phyloP scores from a whole-genome alignment of 495 filamentous ascomycete species.

The Aspergillus bridgeri region DNA sequence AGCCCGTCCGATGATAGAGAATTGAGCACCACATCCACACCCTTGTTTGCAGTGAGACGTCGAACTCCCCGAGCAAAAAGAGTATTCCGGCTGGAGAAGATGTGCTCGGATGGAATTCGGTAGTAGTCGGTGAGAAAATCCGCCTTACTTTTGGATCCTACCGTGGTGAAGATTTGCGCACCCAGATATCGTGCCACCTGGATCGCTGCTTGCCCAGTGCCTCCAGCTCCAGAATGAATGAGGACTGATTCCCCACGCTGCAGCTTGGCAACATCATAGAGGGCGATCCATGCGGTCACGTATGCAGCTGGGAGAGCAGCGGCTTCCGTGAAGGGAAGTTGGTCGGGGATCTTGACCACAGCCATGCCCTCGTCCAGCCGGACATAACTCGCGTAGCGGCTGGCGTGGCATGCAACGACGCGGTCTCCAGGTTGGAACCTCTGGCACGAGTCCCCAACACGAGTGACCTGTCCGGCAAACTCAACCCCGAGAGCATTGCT shows the following conservation, averaged over 20 bases:
- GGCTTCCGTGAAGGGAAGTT: conserved; percentile 18
- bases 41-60: conserved; percentile 45
- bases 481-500: conserved; percentile 35
- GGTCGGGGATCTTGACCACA: conserved; percentile 17
- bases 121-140: conserved; percentile 51
- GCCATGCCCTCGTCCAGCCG: conserved; percentile 12
- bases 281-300: conserved; percentile 55
- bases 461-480: conserved; percentile 41
- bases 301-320: conserved; percentile 37
- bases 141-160: conserved; percentile 56
- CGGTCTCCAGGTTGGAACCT: conserved; percentile 40
- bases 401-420: conserved; percentile 14
- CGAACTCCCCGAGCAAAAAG: conserved; percentile 49
- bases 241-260: conserved; percentile 26
- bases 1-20: conserved; percentile 46
- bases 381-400: conserved; percentile 1
- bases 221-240: conserved; percentile 50
- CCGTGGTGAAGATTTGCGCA: conserved; percentile 58
- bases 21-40: conserved; percentile 66
- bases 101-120: conserved; percentile 34
- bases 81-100: conserved; percentile 42
- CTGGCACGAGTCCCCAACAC: conserved; percentile 22
- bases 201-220: conserved; percentile 63
- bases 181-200: conserved; percentile 54
- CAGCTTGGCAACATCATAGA: conserved; percentile 36